Percentiles rank a stretch among this genome's conserved stretches.
Conservation (phyloP, 306 rosid genomes). For the Crataegus laevigata region DNA sequence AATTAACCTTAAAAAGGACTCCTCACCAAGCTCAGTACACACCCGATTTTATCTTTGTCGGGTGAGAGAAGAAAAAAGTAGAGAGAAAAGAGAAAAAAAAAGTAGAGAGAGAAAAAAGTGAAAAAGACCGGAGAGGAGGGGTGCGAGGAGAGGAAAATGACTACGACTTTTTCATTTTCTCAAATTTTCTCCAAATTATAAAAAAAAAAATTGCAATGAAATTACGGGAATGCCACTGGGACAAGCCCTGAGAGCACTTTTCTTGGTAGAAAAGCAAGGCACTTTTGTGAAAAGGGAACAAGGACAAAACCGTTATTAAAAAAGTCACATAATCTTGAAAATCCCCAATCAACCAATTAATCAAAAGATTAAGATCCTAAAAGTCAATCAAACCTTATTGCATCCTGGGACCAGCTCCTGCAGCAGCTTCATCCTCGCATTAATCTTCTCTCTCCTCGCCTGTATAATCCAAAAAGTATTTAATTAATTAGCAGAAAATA, state of each 20-base stretch:
- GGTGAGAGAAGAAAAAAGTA: too few relatives aligned
- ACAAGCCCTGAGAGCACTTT: constrained; percentile 34
- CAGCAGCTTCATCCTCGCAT: constrained; percentile 90
- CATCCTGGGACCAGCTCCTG: constrained; percentile 99
- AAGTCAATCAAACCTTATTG: constrained; percentile 61
- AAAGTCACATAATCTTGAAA: constrained; percentile 19
- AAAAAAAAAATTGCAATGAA: constrained; percentile 7
- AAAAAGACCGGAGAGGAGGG: too few relatives aligned
- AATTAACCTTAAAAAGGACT: constrained; percentile 30
- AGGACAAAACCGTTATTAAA: constrained; percentile 40
- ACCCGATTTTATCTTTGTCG: not conserved
- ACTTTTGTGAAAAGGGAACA: constrained; percentile 34
- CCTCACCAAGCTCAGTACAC: constrained; percentile 21
- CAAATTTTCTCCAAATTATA: not conserved
- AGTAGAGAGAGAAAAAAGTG: too few relatives aligned
- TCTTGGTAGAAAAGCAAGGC: constrained; percentile 49
- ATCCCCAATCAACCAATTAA: constrained; percentile 28
- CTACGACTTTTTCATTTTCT: not conserved
- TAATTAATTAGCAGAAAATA: not conserved
- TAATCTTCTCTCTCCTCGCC: constrained; percentile 99
- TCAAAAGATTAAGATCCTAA: constrained; percentile 21
- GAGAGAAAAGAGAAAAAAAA: too few relatives aligned
- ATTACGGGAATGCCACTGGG: constrained; percentile 31
- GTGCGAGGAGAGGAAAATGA: not conserved
- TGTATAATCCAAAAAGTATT: constrained; percentile 2